phyloP scores from a whole-genome alignment of 2,329 filamentous ascomycete genomes.

The Colletotrichum euphorbiae region DNA sequence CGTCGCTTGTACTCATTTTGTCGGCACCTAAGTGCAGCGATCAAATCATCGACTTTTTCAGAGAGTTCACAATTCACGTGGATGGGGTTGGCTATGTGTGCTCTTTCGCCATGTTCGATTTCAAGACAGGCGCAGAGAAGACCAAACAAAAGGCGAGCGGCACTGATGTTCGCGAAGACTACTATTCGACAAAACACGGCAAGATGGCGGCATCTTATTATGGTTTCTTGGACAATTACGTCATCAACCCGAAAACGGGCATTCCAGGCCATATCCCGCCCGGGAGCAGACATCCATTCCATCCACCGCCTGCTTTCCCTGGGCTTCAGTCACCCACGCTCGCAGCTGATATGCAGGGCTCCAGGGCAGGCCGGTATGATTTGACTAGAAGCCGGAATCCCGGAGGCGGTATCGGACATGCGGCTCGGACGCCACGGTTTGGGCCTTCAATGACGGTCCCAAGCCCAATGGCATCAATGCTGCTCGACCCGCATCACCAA shows the following conservation, averaged over 20 bases:
- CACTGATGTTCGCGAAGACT: constrained; percentile 83
- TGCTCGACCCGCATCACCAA: constrained; percentile 82
- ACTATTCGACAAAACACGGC: constrained; percentile 93
- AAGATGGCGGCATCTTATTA: constrained; percentile 99
- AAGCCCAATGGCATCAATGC: constrained; percentile 77
- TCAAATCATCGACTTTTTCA: constrained; percentile 96
- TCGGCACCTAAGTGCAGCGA: constrained; percentile 90
- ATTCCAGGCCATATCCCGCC: constrained; percentile 71
- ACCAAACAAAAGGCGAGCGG: constrained; percentile 52
- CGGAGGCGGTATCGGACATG: constrained; percentile 48
- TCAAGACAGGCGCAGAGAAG: constrained; percentile 79
- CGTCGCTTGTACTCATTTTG: constrained; percentile 88
- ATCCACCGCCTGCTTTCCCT: constrained; percentile 81
- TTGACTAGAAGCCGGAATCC: constrained; percentile 56
- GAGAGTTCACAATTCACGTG: constrained; percentile 96
- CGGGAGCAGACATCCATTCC: constrained; percentile 69
- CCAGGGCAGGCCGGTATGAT: constrained; percentile 60
- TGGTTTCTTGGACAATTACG: constrained; percentile 94
- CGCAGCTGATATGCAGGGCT: constrained; percentile 66
- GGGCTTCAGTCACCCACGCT: constrained; percentile 73
- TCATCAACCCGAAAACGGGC: constrained; percentile 76
- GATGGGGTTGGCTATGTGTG: constrained; percentile 96
- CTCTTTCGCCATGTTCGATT: constrained; percentile 97
- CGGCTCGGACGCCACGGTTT: constrained; percentile 56
- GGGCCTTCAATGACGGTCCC: constrained; percentile 60